Conservation (phyloP, 768 basidiomycete genomes). For the Lactarius pseudohatsudake region DNA sequence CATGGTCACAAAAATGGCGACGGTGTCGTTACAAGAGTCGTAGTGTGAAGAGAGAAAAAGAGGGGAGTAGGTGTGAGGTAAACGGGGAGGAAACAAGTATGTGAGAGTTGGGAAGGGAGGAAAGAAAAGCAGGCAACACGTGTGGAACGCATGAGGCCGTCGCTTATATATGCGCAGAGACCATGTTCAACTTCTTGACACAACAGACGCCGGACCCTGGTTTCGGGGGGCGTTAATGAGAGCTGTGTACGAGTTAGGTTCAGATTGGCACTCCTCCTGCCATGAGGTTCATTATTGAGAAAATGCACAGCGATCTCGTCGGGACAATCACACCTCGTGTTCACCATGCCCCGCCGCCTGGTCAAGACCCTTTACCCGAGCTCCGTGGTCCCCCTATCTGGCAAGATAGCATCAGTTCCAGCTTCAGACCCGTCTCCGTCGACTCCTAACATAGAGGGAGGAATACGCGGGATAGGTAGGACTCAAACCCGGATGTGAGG, state of each 20-base stretch:
- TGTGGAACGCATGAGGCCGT: conserved; percentile 29
- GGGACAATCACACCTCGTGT: conserved; percentile 19
- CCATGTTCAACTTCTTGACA: conserved; percentile 24
- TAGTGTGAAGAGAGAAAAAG: conserved; percentile 8
- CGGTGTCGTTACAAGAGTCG: conserved; percentile 20
- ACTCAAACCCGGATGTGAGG: background rate
- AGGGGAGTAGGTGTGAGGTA: background rate
- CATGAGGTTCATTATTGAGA: conserved; percentile 19
- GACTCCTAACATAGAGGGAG: background rate
- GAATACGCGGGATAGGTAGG: background rate
- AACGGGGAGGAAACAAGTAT: background rate
- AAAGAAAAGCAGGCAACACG: conserved; percentile 28
- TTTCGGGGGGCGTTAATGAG: conserved; percentile 17
- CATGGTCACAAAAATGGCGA: conserved; percentile 23
- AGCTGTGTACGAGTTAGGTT: background rate
- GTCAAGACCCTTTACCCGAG: conserved; percentile 16
- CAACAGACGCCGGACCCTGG: conserved; percentile 14
- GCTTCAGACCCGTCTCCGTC: background rate
- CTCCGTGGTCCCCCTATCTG: conserved; percentile 23
- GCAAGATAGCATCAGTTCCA: background rate
- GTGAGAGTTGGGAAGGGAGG: conserved; percentile 22
- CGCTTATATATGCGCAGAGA: conserved; percentile 27
- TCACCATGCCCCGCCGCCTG: conserved; percentile 1
- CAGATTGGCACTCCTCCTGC: conserved; percentile 7
- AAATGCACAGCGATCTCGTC: conserved; percentile 15